These are phyloP conservation scores for Termitomyces sp. DNA, from an alignment of 1,284 basidiomycete species.

Conservation along the genomic window DNA sequence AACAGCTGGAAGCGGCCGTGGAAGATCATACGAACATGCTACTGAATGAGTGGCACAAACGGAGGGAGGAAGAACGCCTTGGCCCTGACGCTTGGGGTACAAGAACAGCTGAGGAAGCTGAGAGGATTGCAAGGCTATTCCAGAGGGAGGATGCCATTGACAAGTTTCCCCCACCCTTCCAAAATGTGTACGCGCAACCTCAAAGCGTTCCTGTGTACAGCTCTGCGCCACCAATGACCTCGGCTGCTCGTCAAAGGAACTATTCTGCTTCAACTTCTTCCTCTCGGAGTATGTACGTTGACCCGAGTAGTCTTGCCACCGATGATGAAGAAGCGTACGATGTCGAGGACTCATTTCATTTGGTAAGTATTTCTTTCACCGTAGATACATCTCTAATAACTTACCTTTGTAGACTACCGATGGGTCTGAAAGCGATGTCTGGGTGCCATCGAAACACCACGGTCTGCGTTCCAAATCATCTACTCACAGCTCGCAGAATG, in stretches of 20 bases:
- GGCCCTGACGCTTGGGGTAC: conserved; percentile 36
- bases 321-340: conserved; percentile 31
- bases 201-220: conserved; percentile 8
- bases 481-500: conserved; percentile 24
- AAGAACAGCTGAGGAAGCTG: conserved; percentile 31
- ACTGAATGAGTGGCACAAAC: conserved; percentile 35
- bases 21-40: conserved; percentile 27
- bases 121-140: conserved; percentile 29
- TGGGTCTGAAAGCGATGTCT: conserved; percentile 19
- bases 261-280: conserved; percentile 28
- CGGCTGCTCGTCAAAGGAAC: conserved; percentile 27
- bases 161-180: conserved; percentile 10
- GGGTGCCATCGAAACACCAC: conserved; percentile 10
- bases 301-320: conserved; percentile 31
- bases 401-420: conserved; percentile 18
- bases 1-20: conserved; percentile 24
- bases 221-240: conserved; percentile 25
- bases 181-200: conserved; percentile 18
- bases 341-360: conserved; percentile 21
- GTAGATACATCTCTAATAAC: conserved; percentile 8
- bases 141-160: conserved; percentile 24
- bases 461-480: conserved; percentile 16
- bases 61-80: conserved; percentile 28
- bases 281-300: conserved; percentile 28
- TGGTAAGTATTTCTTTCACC: conserved; percentile 21